These are phyloP conservation scores for Cryptosporidium ubiquitum DNA, from an alignment of 169 alveolate genomes.

Conservation along the genomic window DNA sequence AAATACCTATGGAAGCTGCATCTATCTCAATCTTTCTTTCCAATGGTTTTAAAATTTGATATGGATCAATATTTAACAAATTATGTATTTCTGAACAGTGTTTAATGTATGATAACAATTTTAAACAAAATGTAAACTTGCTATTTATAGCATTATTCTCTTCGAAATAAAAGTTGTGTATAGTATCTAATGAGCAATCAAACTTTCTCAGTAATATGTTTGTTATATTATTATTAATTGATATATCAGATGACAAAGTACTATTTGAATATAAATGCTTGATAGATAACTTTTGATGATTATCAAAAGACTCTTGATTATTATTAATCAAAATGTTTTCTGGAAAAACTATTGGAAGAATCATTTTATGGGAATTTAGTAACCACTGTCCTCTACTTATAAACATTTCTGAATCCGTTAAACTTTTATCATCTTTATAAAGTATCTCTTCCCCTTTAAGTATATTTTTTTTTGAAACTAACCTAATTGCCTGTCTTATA, in stretches of 20 bases:
- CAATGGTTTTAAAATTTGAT: constrained; percentile 24
- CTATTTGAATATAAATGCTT: constrained; percentile 3
- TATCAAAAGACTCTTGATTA: not conserved
- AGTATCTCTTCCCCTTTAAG: constrained; percentile 52
- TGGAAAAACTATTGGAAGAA: constrained; percentile 48
- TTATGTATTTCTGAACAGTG: constrained; percentile 3
- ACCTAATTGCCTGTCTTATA: not conserved
- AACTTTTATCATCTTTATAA: constrained; percentile 40
- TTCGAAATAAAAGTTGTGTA: constrained; percentile 47
- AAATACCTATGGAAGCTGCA: constrained; percentile 70
- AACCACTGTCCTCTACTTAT: constrained; percentile 61
- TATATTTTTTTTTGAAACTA: constrained; percentile 25
- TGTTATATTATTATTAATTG: constrained; percentile 1
- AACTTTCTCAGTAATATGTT: constrained; percentile 25
- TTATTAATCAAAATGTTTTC: not conserved
- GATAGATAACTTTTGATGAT: constrained; percentile 3
- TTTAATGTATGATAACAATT: constrained; percentile 32
- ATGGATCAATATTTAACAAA: constrained; percentile 33
- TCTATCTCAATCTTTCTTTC: constrained; percentile 48
- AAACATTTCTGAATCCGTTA: constrained; percentile 60
- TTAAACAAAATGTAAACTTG: constrained; percentile 53
- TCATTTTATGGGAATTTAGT: constrained; percentile 48
- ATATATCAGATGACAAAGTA: not conserved
- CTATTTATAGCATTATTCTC: constrained; percentile 8
- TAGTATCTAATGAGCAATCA: constrained; percentile 21